phyloP scores from a whole-genome alignment of 441 rosid species.

The Syzygium syzygioides region DNA sequence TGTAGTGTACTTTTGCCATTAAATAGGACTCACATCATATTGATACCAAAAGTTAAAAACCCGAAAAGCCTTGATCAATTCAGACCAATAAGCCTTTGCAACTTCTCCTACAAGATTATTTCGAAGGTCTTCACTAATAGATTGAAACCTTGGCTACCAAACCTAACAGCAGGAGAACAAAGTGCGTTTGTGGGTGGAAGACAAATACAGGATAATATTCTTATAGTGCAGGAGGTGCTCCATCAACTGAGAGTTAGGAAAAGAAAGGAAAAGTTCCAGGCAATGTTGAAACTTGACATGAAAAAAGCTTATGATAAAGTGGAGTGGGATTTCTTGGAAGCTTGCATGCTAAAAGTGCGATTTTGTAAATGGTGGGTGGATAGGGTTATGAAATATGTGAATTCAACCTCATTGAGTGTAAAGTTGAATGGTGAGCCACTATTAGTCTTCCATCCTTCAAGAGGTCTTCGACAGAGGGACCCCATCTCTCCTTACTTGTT shows the following conservation, averaged over 20 bases:
- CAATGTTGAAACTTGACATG: background rate
- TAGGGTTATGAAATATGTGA: background rate
- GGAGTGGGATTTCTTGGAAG: background rate
- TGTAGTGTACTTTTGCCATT: too few relatives aligned
- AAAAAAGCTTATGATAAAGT: background rate
- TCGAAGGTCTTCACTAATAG: too few relatives aligned
- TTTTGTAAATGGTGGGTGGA: background rate
- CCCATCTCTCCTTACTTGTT: too few relatives aligned
- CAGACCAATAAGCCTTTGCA: too few relatives aligned
- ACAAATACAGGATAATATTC: background rate
- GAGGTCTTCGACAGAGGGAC: too few relatives aligned
- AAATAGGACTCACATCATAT: too few relatives aligned
- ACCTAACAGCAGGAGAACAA: background rate
- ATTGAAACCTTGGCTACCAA: too few relatives aligned
- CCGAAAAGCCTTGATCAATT: too few relatives aligned
- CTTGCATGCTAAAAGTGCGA: background rate
- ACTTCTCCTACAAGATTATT: too few relatives aligned
- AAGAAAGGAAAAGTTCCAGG: background rate
- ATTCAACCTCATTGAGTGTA: background rate
- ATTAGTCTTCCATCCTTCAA: too few relatives aligned
- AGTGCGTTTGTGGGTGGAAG: background rate
- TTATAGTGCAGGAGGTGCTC: background rate
- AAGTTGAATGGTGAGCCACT: too few relatives aligned
- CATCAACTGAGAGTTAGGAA: background rate
- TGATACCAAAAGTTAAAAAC: too few relatives aligned